phyloP scores from a whole-genome alignment of 1,139 yeast genomes.

The Pneumocystis sp. region DNA sequence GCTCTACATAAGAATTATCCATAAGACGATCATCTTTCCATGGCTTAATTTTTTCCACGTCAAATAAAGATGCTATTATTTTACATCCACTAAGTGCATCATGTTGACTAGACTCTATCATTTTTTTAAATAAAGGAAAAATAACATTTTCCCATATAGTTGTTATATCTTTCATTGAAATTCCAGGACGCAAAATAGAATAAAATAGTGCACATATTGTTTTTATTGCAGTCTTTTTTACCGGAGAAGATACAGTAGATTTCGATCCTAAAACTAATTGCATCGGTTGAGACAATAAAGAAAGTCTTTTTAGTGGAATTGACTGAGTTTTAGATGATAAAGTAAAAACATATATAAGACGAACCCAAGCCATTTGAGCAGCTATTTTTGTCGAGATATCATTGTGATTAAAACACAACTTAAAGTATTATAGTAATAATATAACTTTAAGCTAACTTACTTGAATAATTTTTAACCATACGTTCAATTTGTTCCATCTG shows the following conservation, averaged over 20 bases:
- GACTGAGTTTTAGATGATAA: background rate
- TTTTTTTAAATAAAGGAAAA: background rate
- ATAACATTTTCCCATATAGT: conserved; percentile 7
- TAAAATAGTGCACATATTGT: conserved; percentile 8
- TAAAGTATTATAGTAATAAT: background rate
- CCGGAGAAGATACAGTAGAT: background rate
- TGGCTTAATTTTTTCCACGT: conserved; percentile 3
- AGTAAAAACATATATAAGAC: conserved; percentile 11
- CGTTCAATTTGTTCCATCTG: conserved; percentile 12
- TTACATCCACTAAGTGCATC: conserved; percentile 1
- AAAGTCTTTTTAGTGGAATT: background rate
- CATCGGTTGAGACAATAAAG: conserved; percentile 5
- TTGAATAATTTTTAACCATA: conserved; percentile 14
- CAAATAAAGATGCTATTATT: conserved; percentile 3
- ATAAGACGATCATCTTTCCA: conserved; percentile 9
- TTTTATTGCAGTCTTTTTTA: conserved; percentile 9
- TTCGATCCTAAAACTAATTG: conserved; percentile 2
- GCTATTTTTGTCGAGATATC: conserved; percentile 9
- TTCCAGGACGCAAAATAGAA: conserved; percentile 5
- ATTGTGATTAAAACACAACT: conserved; percentile 10
- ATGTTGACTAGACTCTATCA: conserved; percentile 1
- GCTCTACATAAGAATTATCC: background rate
- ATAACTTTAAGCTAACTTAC: background rate
- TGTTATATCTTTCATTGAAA: background rate
- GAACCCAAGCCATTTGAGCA: conserved; percentile 12